These are phyloP conservation scores for Alnus glutinosa DNA, from an alignment of 306 rosid genomes.

Conservation along the genomic window DNA sequence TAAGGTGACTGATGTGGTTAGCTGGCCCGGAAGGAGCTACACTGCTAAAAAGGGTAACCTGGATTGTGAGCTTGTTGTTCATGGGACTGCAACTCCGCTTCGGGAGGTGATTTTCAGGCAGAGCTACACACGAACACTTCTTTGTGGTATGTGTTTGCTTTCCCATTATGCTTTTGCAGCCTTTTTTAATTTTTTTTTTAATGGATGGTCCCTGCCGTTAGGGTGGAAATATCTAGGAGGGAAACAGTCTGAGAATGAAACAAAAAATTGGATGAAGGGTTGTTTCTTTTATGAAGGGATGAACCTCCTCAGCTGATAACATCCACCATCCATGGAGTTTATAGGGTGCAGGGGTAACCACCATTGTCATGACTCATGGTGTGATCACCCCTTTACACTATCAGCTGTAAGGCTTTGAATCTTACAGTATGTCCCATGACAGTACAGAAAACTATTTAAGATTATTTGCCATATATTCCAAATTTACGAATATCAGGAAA, in stretches of 20 bases:
- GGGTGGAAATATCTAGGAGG: too few relatives aligned
- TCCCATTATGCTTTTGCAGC: background rate
- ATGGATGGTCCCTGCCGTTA: too few relatives aligned
- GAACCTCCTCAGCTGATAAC: too few relatives aligned
- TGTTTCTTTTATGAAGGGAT: too few relatives aligned
- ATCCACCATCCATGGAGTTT: too few relatives aligned
- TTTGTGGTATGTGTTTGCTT: slow-evolving; percentile 48
- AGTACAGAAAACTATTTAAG: background rate
- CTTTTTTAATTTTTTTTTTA: background rate
- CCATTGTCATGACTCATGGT: too few relatives aligned
- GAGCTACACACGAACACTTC: slow-evolving; percentile 34
- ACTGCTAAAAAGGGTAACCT: slow-evolving; percentile 23
- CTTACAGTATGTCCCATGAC: background rate
- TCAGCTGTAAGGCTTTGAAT: background rate
- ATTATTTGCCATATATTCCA: too few relatives aligned
- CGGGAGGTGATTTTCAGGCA: slow-evolving; percentile 26
- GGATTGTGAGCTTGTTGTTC: slow-evolving; percentile 28
- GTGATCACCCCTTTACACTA: too few relatives aligned
- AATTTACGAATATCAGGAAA: too few relatives aligned
- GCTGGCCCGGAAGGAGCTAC: slow-evolving; percentile 16
- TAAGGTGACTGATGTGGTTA: slow-evolving; percentile 51
- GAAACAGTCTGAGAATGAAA: too few relatives aligned
- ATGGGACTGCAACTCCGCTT: slow-evolving; percentile 36
- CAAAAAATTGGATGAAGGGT: too few relatives aligned
- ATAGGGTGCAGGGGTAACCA: too few relatives aligned